phyloP scores from a whole-genome alignment of 352 stramenopile species.

The Phytophthora fragariae region DNA sequence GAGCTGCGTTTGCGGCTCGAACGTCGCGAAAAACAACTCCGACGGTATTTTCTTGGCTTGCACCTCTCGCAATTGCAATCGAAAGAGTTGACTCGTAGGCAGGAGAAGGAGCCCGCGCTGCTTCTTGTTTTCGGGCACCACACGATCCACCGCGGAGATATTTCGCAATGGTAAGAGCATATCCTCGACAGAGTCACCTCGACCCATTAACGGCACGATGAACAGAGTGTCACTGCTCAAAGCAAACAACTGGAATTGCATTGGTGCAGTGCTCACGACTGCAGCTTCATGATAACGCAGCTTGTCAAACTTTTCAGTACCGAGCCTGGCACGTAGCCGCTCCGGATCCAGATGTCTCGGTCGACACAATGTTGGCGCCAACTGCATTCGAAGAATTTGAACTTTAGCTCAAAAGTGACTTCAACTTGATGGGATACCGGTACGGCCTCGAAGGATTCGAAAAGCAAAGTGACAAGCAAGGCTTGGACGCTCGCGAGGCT shows the following conservation, averaged over 20 bases:
- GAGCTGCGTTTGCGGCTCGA: conserved; percentile 65
- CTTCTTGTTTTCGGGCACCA: conserved; percentile 45
- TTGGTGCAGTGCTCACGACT: conserved; percentile 39
- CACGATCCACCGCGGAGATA: conserved; percentile 46
- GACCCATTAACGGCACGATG: conserved; percentile 52
- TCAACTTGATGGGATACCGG: conserved; percentile 4
- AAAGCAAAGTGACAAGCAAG: conserved; percentile 36
- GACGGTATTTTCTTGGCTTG: conserved; percentile 10
- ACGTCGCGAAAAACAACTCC: conserved; percentile 63
- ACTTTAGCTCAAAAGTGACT: neutral
- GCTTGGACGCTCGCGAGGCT: conserved; percentile 29
- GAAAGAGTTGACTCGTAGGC: conserved; percentile 58
- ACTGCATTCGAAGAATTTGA: conserved; percentile 17
- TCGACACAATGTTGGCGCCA: conserved; percentile 60
- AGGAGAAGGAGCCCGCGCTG: conserved; percentile 59
- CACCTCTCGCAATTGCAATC: conserved; percentile 36
- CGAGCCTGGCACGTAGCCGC: conserved; percentile 51
- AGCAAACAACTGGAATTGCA: conserved; percentile 60
- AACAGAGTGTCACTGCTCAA: conserved; percentile 53
- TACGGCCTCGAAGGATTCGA: conserved; percentile 21
- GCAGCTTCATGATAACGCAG: conserved; percentile 70
- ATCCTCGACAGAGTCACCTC: conserved; percentile 20
- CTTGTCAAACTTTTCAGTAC: conserved; percentile 37
- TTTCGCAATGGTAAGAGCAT: conserved; percentile 36
- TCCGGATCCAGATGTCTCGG: conserved; percentile 67